phyloP scores from a whole-genome alignment of 2,329 filamentous ascomycete species.

The Lomentospora prolificans region DNA sequence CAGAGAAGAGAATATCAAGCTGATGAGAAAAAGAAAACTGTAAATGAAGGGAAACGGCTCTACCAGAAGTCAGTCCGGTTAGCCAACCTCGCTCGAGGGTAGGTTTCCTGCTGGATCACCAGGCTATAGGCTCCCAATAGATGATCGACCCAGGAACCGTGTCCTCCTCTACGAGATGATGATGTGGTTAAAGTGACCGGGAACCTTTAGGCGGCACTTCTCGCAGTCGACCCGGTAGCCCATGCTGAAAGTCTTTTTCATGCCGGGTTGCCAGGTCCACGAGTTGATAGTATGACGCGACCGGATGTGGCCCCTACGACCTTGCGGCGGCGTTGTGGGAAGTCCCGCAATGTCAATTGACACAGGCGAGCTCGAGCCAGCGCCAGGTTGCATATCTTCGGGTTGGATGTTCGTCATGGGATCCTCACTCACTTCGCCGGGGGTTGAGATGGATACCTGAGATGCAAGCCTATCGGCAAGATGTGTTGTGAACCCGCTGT shows the following conservation, averaged over 20 bases:
- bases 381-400: conserved; percentile 28
- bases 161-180: conserved; percentile 47
- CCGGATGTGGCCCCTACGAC: conserved; percentile 44
- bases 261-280: conserved; percentile 51
- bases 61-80: not conserved
- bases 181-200: conserved; percentile 74
- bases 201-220: conserved; percentile 64
- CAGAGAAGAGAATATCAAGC: not conserved
- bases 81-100: not conserved
- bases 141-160: conserved; percentile 10
- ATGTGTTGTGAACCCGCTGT: conserved; percentile 24
- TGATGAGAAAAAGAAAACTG: not conserved
- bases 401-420: conserved; percentile 9
- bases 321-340: conserved; percentile 26
- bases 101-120: not conserved
- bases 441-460: conserved; percentile 8
- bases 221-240: conserved; percentile 70
- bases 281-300: conserved; percentile 50
- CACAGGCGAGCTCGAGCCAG: conserved; percentile 14
- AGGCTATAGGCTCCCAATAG: no score
- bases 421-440: conserved; percentile 16
- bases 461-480: conserved; percentile 21
- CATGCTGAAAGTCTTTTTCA: conserved; percentile 67
- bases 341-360: not conserved
- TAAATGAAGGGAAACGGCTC: not conserved